These are phyloP conservation scores for Ceratocystis alfenasii DNA, from an alignment of 2,329 filamentous ascomycete species.

Conservation along the genomic window DNA sequence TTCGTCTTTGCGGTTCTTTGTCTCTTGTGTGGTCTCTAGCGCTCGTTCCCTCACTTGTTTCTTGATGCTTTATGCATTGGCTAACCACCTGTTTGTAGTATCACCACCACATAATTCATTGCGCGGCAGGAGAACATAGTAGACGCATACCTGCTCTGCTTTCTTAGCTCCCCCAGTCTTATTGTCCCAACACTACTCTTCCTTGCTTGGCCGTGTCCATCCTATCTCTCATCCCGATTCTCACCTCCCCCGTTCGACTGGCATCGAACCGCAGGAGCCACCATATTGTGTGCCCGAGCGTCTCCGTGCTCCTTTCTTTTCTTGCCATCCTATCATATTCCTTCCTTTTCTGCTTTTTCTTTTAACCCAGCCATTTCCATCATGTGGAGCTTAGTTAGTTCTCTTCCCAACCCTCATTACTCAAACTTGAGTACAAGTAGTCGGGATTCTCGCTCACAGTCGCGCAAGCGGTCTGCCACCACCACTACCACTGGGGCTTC, in stretches of 20 bases:
- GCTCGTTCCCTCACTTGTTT: not conserved
- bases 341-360: not conserved
- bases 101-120: not conserved
- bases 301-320: not conserved
- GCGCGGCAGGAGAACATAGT: too few species aligned
- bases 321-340: constrained; percentile 4
- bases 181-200: not conserved
- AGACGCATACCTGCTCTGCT: not conserved
- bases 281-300: constrained; percentile 9
- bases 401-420: constrained; percentile 20
- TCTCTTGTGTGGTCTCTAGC: not conserved
- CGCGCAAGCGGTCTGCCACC: constrained; percentile 20
- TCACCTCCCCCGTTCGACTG: constrained; percentile 15
- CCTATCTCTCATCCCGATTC: not conserved
- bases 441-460: constrained; percentile 17
- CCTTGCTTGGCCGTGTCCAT: not conserved
- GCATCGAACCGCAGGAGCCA: constrained; percentile 11
- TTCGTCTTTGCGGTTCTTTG: constrained; percentile 1
- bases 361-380: constrained; percentile 11
- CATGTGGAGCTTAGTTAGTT: constrained; percentile 21
- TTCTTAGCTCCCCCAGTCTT: not conserved
- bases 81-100: not conserved
- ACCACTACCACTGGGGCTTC: not conserved
- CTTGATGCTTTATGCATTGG: not conserved
- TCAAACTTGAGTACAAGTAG: constrained; percentile 16